Percentiles rank a stretch among this genome's conserved stretches.
Conservation (phyloP, 2,329 filamentous ascomycete species). For the Diaporthe sp. region DNA sequence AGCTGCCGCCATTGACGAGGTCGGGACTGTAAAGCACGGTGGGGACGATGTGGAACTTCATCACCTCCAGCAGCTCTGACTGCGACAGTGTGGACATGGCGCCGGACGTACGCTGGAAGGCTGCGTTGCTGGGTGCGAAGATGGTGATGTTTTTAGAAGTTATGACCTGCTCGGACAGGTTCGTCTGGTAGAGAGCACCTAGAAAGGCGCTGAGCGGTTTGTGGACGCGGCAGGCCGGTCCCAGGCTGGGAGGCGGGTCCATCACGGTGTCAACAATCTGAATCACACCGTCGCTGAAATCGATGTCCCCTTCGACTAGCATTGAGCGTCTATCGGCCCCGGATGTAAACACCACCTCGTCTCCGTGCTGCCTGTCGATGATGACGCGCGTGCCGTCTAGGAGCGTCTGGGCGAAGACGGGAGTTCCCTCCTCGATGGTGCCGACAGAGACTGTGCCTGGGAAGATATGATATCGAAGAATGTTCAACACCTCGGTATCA, state of each 20-base stretch:
- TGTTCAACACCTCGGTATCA: slow-evolving; percentile 61
- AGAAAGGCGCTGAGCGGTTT: slow-evolving; percentile 58
- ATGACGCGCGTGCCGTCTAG: slow-evolving; percentile 61
- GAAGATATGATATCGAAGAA: slow-evolving; percentile 77
- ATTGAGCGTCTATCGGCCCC: slow-evolving; percentile 59
- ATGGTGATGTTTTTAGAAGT: slow-evolving; percentile 63
- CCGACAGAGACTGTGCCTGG: slow-evolving; percentile 58
- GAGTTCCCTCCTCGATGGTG: slow-evolving; percentile 52
- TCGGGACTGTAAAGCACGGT: slow-evolving; percentile 65
- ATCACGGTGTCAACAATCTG: slow-evolving; percentile 67
- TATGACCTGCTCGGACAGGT: slow-evolving; percentile 58
- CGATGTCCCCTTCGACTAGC: slow-evolving; percentile 59
- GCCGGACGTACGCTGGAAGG: slow-evolving; percentile 63
- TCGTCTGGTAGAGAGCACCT: slow-evolving; percentile 56
- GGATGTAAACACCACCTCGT: slow-evolving; percentile 57
- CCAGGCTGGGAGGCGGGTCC: slow-evolving; percentile 59
- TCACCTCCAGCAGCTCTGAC: slow-evolving; percentile 59
- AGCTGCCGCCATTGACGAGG: slow-evolving; percentile 60
- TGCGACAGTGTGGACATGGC: slow-evolving; percentile 56
- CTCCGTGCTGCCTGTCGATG: slow-evolving; percentile 58
- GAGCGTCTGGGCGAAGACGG: slow-evolving; percentile 59
- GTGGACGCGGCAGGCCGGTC: slow-evolving; percentile 50
- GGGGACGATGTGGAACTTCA: slow-evolving; percentile 71
- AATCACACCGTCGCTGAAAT: slow-evolving; percentile 63
- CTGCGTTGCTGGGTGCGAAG: slow-evolving; percentile 67